These are phyloP conservation scores for Polyporus tsugae DNA, from an alignment of 1,284 basidiomycete genomes.

Conservation along the genomic window DNA sequence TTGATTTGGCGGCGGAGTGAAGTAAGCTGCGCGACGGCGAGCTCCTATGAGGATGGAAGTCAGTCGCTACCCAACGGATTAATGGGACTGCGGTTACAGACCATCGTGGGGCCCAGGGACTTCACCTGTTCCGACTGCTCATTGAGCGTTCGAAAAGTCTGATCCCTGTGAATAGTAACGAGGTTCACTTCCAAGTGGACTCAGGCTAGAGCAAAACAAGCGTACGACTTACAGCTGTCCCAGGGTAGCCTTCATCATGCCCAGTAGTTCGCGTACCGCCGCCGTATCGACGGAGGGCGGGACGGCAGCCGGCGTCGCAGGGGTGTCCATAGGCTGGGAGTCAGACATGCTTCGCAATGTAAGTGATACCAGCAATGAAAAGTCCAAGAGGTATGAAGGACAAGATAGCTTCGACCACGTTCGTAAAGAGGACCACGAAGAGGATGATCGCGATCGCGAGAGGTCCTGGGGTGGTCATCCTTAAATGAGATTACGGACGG, in stretches of 20 bases:
- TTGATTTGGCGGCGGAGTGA: constrained; percentile 41
- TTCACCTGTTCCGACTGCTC: constrained; percentile 43
- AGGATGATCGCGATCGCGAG: constrained; percentile 26
- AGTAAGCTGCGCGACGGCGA: constrained; percentile 45
- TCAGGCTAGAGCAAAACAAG: not conserved
- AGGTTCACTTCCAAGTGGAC: not conserved
- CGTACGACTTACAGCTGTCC: constrained; percentile 30
- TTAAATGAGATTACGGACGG: constrained; percentile 3
- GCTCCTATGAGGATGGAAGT: constrained; percentile 35
- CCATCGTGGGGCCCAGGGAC: constrained; percentile 42
- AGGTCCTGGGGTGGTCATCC: constrained; percentile 24
- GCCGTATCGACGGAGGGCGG: constrained; percentile 27
- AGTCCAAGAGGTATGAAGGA: constrained; percentile 20
- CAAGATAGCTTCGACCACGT: constrained; percentile 12
- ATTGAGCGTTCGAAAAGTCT: constrained; percentile 41
- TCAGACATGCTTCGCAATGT: constrained; percentile 18
- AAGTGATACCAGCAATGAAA: constrained; percentile 5
- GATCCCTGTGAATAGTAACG: constrained; percentile 34
- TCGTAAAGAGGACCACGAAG: constrained; percentile 20
- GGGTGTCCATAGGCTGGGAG: no score
- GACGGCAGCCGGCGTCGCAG: not conserved
- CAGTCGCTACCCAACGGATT: not conserved
- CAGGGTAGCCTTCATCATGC: constrained; percentile 33
- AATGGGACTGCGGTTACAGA: constrained; percentile 23
- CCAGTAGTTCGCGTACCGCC: constrained; percentile 34